phyloP scores from a whole-genome alignment of 768 basidiomycete species.

The Leccinum disarticulatum region DNA sequence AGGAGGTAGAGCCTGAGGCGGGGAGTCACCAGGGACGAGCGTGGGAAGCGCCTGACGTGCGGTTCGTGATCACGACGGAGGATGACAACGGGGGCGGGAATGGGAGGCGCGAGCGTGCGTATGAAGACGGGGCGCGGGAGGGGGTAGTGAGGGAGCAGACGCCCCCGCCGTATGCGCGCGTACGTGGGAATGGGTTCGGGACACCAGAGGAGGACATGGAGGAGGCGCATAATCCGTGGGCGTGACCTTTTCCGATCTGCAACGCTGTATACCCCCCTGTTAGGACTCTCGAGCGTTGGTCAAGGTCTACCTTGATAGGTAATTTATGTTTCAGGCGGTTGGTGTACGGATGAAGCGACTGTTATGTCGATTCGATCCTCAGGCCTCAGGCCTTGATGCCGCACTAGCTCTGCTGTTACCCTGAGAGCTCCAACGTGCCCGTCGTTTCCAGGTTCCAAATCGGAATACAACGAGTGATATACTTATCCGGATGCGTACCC shows the following conservation, averaged over 20 bases:
- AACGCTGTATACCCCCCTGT: no score
- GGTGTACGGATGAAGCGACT: no score
- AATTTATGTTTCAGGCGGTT: no score
- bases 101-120: neutral
- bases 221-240: constrained; percentile 26
- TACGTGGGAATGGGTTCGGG: constrained; percentile 8
- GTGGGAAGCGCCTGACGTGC: neutral
- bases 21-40: neutral
- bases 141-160: constrained; percentile 17
- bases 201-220: constrained; percentile 18
- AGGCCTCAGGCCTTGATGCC: no score
- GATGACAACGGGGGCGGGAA: neutral
- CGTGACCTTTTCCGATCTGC: neutral
- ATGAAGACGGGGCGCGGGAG: neutral
- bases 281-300: no score
- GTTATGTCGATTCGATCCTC: no score
- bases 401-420: no score
- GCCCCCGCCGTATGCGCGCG: constrained; percentile 18
- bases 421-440: no score
- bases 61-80: constrained; percentile 5
- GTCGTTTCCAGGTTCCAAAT: no score
- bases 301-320: no score
- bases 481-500: no score
- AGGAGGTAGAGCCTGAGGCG: neutral
- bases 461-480: no score